Percentiles rank a stretch among this genome's conserved stretches.
Evolutionary conservation across 2,329 filamentous ascomycete species (phyloP).

Genomic region (Monosporascus sp.): DNA sequence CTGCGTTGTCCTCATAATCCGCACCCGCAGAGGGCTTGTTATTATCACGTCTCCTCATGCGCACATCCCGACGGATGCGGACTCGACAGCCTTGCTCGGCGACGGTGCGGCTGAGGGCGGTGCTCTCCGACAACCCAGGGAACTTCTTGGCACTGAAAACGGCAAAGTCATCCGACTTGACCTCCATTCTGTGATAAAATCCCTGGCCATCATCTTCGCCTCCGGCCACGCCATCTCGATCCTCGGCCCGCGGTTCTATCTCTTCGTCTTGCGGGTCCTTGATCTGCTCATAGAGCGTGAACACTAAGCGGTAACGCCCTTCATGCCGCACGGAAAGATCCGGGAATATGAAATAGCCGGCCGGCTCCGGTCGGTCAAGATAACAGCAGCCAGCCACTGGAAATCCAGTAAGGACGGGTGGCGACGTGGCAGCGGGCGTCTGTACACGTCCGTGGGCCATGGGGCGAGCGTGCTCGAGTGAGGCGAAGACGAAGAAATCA

Average conservation of each 20-base stretch:
- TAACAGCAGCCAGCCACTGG: conserved; percentile 95
- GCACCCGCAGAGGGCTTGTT: conserved; percentile 49
- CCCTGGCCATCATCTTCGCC: conserved; percentile 19
- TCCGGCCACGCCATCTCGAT: conserved; percentile 29
- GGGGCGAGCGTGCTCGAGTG: conserved; percentile 76
- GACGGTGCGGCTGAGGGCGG: conserved; percentile 78
- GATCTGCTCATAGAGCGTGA: conserved; percentile 89
- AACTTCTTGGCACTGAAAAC: conserved; percentile 99
- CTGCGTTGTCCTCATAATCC: conserved; percentile 45
- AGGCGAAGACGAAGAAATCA: conserved; percentile 96
- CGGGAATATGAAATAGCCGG: conserved; percentile 95
- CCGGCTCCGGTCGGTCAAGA: conserved; percentile 73
- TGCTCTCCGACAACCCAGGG: conserved; percentile 87
- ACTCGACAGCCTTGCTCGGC: conserved; percentile 97
- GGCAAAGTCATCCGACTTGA: conserved; percentile 79
- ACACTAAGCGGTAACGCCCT: conserved; percentile 83
- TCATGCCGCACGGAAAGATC: conserved; percentile 95
- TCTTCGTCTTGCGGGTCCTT: conserved; percentile 81
- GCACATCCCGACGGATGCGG: conserved; percentile 86
- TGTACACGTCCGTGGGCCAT: conserved; percentile 77
- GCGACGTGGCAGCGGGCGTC: conserved; percentile 59
- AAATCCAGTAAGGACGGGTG: conserved; percentile 86
- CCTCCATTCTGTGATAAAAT: conserved; percentile 81
- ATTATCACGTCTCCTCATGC: conserved; percentile 74
- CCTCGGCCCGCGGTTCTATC: conserved; percentile 37